A percentile compares a stretch with the other conserved stretches of the same genome.
Conservation (phyloP, 2,329 filamentous ascomycete genomes). For the Cadophora luteo-olivacea region DNA sequence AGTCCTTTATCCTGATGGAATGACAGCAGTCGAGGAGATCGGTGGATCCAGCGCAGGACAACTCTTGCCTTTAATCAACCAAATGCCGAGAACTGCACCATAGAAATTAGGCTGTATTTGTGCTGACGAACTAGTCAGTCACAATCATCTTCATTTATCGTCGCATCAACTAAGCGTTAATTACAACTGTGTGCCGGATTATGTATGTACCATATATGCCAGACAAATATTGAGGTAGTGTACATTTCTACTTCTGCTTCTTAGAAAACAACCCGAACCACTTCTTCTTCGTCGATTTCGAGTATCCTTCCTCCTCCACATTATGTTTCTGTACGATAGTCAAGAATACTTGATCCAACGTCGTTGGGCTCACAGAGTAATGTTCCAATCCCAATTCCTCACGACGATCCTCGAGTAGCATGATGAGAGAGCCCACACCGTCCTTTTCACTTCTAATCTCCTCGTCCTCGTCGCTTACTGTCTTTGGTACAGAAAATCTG, state of each 20-base stretch:
- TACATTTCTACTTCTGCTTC: background rate
- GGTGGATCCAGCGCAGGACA: too few relatives aligned
- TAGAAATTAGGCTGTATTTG: too few relatives aligned
- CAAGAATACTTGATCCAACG: slow-evolving; percentile 89
- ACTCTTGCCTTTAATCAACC: too few relatives aligned
- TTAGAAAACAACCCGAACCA: background rate
- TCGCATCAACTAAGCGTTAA: too few relatives aligned
- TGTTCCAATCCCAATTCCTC: slow-evolving; percentile 76
- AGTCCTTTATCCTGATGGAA: too few relatives aligned
- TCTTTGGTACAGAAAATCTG: slow-evolving; percentile 75
- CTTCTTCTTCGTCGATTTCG: slow-evolving; percentile 10
- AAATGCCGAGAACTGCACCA: too few relatives aligned
- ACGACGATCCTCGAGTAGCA: slow-evolving; percentile 75
- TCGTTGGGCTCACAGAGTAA: slow-evolving; percentile 86
- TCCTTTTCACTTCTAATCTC: slow-evolving; percentile 37
- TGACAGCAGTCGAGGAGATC: too few relatives aligned
- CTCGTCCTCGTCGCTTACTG: slow-evolving; percentile 33
- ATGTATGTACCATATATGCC: too few relatives aligned
- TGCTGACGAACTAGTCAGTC: too few relatives aligned
- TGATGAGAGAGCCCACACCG: slow-evolving; percentile 71
- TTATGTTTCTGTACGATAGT: slow-evolving; percentile 82
- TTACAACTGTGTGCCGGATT: too few relatives aligned
- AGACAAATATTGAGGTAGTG: background rate
- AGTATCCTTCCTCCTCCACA: slow-evolving; percentile 74
- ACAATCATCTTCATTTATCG: too few relatives aligned